Evolutionary conservation across 176 grass and related monocot species (phyloP).

Genomic region (Sorghum bicolor): DNA sequence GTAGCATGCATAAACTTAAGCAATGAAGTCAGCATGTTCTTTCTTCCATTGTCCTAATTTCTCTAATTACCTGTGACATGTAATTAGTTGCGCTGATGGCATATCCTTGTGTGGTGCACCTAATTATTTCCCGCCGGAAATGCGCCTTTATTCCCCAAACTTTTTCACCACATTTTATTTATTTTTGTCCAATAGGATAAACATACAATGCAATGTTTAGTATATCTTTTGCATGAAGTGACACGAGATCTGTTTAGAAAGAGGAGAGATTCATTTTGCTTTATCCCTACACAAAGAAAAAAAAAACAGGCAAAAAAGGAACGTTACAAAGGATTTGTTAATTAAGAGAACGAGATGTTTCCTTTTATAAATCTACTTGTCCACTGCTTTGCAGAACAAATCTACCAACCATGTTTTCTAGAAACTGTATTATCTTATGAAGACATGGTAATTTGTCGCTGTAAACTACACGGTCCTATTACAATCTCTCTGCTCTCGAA

Average conservation of each 20-base stretch:
- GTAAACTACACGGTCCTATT: not conserved
- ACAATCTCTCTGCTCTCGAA: not conserved
- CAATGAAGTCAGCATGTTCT: not conserved
- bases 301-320: not conserved
- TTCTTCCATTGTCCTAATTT: not conserved
- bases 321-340: not conserved
- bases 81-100: not conserved
- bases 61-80: not conserved
- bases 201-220: not conserved
- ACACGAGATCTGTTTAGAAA: conserved; percentile 20
- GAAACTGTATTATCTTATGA: not conserved
- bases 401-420: conserved; percentile 11
- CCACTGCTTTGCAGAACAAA: conserved; percentile 18
- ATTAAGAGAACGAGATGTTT: not conserved
- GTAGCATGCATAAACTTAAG: not conserved
- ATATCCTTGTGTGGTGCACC: not conserved
- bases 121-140: not conserved
- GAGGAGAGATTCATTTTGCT: conserved; percentile 17
- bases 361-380: not conserved
- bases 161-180: not conserved
- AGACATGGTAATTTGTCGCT: not conserved
- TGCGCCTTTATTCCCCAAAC: not conserved
- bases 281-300: conserved; percentile 41
- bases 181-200: conserved; percentile 10
- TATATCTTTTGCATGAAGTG: conserved; percentile 28